Conservation (phyloP, 1,284 basidiomycete genomes). For the Mycena sp. region DNA sequence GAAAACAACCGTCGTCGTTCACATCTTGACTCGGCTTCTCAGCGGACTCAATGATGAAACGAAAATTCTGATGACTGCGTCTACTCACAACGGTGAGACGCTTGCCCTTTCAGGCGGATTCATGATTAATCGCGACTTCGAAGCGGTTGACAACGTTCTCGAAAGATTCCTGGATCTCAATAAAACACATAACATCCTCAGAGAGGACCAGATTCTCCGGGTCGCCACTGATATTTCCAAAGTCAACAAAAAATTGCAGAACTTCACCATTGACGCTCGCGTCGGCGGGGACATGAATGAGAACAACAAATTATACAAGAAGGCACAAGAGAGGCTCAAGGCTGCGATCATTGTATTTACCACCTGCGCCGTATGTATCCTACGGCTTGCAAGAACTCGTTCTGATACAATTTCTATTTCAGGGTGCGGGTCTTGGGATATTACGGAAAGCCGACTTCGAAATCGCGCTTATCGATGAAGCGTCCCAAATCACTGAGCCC, state of each 20-base stretch:
- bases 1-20: slow-evolving; percentile 73
- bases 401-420: background rate
- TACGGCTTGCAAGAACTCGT: too few species aligned
- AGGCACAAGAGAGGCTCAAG: slow-evolving; percentile 65
- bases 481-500: slow-evolving; percentile 73
- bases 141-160: slow-evolving; percentile 76
- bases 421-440: slow-evolving; percentile 66
- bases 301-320: slow-evolving; percentile 63
- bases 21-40: slow-evolving; percentile 62
- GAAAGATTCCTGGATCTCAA: slow-evolving; percentile 66
- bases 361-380: slow-evolving; percentile 60
- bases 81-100: slow-evolving; percentile 67
- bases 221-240: slow-evolving; percentile 70
- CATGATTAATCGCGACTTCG: background rate
- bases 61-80: slow-evolving; percentile 73
- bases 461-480: slow-evolving; percentile 72
- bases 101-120: background rate
- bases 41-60: slow-evolving; percentile 41
- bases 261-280: slow-evolving; percentile 69
- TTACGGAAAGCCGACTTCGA: slow-evolving; percentile 65
- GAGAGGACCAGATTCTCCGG: slow-evolving; percentile 65
- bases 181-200: slow-evolving; percentile 49
- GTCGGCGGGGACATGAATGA: slow-evolving; percentile 72
- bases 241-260: slow-evolving; percentile 64
- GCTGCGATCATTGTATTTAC: slow-evolving; percentile 67